phyloP scores from a whole-genome alignment of 176 grass and related monocot species.

The Oryza punctata region DNA sequence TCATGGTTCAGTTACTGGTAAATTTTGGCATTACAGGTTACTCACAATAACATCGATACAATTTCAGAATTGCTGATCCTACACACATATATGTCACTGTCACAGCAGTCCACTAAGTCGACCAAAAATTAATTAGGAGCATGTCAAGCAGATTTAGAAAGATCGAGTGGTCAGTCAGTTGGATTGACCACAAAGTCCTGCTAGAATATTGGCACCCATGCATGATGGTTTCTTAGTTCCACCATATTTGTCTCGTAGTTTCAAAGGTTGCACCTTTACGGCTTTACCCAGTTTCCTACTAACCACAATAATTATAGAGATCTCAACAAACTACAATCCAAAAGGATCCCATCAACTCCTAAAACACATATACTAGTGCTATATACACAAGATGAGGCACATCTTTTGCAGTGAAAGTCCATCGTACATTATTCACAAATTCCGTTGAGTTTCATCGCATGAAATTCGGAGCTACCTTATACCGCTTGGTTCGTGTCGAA shows the following conservation, averaged over 20 bases:
- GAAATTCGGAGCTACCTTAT: too few species aligned
- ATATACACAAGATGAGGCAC: neutral
- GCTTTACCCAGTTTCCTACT: slow-evolving; percentile 33
- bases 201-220: slow-evolving; percentile 16
- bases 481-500: too few species aligned
- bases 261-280: slow-evolving; percentile 46
- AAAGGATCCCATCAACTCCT: neutral
- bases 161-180: neutral
- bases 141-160: neutral
- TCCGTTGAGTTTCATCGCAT: too few species aligned
- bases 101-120: neutral
- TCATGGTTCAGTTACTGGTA: too few species aligned
- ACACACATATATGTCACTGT: neutral
- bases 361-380: neutral
- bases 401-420: neutral
- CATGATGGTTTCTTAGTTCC: slow-evolving; percentile 22
- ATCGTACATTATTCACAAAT: too few species aligned
- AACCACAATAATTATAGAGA: slow-evolving; percentile 1
- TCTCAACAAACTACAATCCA: neutral
- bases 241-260: slow-evolving; percentile 38
- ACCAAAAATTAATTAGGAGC: slow-evolving; percentile 13
- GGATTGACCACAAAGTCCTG: slow-evolving; percentile 32
- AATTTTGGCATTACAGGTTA: neutral
- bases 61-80: neutral
- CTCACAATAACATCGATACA: neutral